These are phyloP conservation scores for Saccharomyces eubayanus DNA, from an alignment of 805 yeast species.

Conservation along the genomic window DNA sequence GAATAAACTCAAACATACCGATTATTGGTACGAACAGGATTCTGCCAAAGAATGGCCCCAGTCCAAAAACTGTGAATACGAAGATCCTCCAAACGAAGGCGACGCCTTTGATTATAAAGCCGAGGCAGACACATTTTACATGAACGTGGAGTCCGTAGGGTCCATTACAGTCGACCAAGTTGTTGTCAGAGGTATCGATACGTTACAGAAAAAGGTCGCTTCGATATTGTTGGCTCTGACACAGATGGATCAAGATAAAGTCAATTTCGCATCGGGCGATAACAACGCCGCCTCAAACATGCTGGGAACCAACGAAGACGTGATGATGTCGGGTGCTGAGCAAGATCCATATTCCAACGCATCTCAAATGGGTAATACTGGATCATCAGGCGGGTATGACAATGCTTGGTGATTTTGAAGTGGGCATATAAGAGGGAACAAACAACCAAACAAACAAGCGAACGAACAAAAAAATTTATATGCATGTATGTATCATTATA, in stretches of 20 bases:
- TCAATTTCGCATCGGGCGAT: constrained; percentile 30
- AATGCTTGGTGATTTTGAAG: constrained; percentile 25
- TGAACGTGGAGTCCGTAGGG: constrained; percentile 91
- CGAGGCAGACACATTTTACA: constrained; percentile 69
- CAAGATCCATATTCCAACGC: constrained; percentile 28
- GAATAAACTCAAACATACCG: constrained; percentile 94
- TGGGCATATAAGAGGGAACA: background rate
- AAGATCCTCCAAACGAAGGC: constrained; percentile 85
- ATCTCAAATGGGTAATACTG: constrained; percentile 15
- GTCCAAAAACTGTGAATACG: constrained; percentile 84
- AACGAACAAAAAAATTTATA: background rate
- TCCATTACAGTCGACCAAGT: constrained; percentile 84
- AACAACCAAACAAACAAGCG: background rate
- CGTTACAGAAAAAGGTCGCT: constrained; percentile 84
- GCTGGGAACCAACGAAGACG: constrained; percentile 9
- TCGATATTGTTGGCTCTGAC: constrained; percentile 68
- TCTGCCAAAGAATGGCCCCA: constrained; percentile 91
- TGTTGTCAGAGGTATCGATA: constrained; percentile 72
- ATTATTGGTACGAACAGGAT: constrained; percentile 90
- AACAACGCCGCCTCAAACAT: constrained; percentile 22
- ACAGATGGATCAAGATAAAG: constrained; percentile 36
- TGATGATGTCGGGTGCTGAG: constrained; percentile 25
- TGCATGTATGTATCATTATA: constrained; percentile 4
- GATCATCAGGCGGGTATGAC: constrained; percentile 29
- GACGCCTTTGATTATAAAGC: constrained; percentile 82